Conservation (phyloP, 306 rosid genomes). For the Lathyrus tuberosus region DNA sequence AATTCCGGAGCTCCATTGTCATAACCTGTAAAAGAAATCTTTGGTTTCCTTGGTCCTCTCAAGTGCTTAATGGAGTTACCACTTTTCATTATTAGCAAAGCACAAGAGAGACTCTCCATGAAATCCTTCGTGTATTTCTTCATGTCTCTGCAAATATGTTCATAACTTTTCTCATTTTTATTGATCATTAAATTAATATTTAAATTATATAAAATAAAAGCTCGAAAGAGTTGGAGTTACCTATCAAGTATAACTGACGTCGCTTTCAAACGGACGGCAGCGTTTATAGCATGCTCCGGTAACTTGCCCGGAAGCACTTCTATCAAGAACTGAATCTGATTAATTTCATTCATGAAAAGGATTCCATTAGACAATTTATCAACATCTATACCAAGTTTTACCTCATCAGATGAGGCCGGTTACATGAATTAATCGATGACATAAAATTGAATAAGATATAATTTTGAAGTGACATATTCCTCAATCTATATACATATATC, state of each 20-base stretch:
- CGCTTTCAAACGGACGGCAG: conserved; percentile 44
- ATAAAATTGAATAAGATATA: conserved; percentile 9
- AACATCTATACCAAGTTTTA: not conserved
- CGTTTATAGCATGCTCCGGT: conserved; percentile 52
- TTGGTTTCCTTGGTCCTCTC: conserved; percentile 49
- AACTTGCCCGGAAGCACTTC: conserved; percentile 52
- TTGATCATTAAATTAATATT: not conserved
- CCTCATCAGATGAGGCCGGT: no score
- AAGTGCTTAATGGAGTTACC: conserved; percentile 45
- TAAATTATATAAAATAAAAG: not conserved
- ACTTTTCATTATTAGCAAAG: conserved; percentile 52
- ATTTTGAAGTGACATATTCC: not conserved
- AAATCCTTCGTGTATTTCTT: conserved; percentile 60
- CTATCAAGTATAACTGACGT: conserved; percentile 73
- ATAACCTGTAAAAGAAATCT: conserved; percentile 2
- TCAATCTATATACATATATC: not conserved
- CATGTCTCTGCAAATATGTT: conserved; percentile 53
- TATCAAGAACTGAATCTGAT: conserved; percentile 55
- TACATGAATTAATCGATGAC: not conserved
- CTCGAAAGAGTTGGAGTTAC: conserved; percentile 40
- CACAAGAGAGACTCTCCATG: conserved; percentile 52
- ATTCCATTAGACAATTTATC: not conserved
- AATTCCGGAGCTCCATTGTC: conserved; percentile 34
- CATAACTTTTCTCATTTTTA: not conserved
- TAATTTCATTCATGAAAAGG: not conserved